Percentiles rank a stretch among this genome's conserved stretches.
phyloP scores from a whole-genome alignment of 108 stramenopile genomes.

The Bacterosira constricta region DNA sequence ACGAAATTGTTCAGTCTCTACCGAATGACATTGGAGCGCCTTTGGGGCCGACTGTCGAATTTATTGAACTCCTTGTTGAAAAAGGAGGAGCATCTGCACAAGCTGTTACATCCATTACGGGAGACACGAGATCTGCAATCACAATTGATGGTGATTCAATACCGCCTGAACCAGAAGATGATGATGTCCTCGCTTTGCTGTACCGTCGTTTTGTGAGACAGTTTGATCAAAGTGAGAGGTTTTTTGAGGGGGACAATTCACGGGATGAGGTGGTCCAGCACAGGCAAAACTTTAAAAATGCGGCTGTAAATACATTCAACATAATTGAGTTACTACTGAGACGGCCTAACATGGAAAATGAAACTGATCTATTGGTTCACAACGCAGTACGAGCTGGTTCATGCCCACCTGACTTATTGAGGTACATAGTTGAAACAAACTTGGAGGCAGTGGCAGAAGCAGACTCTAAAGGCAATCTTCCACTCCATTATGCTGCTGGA shows the following conservation, averaged over 20 bases:
- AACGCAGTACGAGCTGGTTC: conserved; percentile 76
- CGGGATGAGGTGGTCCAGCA: conserved; percentile 77
- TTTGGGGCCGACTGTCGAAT: conserved; percentile 66
- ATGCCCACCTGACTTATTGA: conserved; percentile 78
- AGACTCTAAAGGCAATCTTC: conserved; percentile 68
- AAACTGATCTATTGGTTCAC: conserved; percentile 70
- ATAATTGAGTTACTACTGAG: conserved; percentile 72
- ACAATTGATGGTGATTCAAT: conserved; percentile 43
- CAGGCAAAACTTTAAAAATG: conserved; percentile 72
- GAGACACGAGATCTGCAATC: not conserved
- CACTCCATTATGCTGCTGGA: conserved; percentile 84
- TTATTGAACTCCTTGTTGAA: conserved; percentile 33
- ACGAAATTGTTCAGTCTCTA: conserved; percentile 64
- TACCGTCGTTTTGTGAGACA: conserved; percentile 84
- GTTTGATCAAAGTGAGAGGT: conserved; percentile 85
- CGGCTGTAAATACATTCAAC: conserved; percentile 87
- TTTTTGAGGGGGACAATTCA: conserved; percentile 89
- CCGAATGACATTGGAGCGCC: conserved; percentile 68
- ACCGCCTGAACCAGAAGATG: conserved; percentile 29
- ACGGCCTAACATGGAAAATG: conserved; percentile 20
- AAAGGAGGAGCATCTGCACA: conserved; percentile 13
- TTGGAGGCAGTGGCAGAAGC: conserved; percentile 73
- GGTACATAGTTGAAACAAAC: conserved; percentile 88
- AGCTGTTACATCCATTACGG: conserved; percentile 17
- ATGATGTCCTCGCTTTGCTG: conserved; percentile 76